Base-by-base conservation (phyloP, 2,329 filamentous ascomycete species). In the Trichoderma sp. region DNA sequence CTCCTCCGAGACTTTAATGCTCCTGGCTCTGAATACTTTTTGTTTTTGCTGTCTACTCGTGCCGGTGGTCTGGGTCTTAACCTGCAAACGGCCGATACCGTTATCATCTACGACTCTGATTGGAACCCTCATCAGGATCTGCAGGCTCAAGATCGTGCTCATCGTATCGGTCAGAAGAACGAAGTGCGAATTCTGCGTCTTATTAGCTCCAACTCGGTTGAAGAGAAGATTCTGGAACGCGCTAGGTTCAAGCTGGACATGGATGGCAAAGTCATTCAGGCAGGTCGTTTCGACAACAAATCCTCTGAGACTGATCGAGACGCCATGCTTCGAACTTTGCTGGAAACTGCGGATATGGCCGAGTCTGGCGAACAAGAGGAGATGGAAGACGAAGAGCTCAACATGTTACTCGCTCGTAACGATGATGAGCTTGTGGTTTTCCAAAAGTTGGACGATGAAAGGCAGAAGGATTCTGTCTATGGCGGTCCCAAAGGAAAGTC, bases 71-170 rank as follows among this genome's bases (percentile, higher is more conserved):
- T 99, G 12, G 97, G 97, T 89, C 90, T 99, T 79, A 99, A 99
- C 82, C 85, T 99, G 83, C 97, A 99, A 85, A 98, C 96, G 63
- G 97, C 97, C 59, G 97, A 99, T 85, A 99, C 97, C 1, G 97
- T 99, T 86, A 98, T 99, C 85, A 99, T 99, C 82, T 99, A 98
- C 85, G 97, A 99, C 83, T 99, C 97, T 0, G 97, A 99, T 87
- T 99, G 97, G 97, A 99, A 99, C 85, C 97, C 97, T 83, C 96
- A 98, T 83, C 97, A 99, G 85, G 97, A 99, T 93, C 88, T 99
- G 85, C 97, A 99, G 85, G 97, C 97, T 16, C 97, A 99, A 83
- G 97, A 99, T 93, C 97, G 97, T 92, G 97, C 97, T 64, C 97
- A 99, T 91, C 96, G 97, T 93, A 99, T 99, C 79, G 97, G 97